These are phyloP conservation scores for Chaetoceros tenuissimus DNA, from an alignment of 108 stramenopile species.

Conservation along the genomic window DNA sequence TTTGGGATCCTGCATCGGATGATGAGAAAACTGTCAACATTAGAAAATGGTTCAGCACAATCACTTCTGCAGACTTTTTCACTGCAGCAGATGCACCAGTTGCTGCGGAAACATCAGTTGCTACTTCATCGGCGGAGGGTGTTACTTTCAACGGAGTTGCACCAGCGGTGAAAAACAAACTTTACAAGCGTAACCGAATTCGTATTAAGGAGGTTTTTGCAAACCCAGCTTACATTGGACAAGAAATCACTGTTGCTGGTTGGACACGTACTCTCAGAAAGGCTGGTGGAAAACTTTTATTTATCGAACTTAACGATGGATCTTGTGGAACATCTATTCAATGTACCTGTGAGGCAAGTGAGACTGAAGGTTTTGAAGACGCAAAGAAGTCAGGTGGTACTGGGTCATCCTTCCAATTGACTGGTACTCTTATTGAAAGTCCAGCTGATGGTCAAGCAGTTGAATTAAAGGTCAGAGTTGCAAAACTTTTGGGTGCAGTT, in stretches of 20 bases:
- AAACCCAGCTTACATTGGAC: constrained; percentile 17
- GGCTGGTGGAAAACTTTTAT: constrained; percentile 47
- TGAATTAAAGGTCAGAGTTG: constrained; percentile 49
- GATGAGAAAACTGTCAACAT: constrained; percentile 14
- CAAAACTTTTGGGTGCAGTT: constrained; percentile 43
- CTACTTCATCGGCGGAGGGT: constrained; percentile 10
- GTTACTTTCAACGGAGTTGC: constrained; percentile 18
- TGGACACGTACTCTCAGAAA: constrained; percentile 66
- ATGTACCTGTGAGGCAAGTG: constrained; percentile 36
- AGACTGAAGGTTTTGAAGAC: constrained; percentile 41
- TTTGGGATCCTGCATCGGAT: constrained; percentile 8
- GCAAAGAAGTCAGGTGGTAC: constrained; percentile 34
- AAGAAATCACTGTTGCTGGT: constrained; percentile 62
- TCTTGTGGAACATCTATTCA: constrained; percentile 41
- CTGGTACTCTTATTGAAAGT: constrained; percentile 41
- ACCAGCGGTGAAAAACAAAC: constrained; percentile 19
- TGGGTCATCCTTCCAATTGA: constrained; percentile 51
- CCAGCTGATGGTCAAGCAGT: constrained; percentile 54
- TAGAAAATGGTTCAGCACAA: not conserved
- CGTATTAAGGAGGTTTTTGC: constrained; percentile 36
- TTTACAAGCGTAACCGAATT: constrained; percentile 33
- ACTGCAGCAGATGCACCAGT: constrained; percentile 2
- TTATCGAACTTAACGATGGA: constrained; percentile 79
- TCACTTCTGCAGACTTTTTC: not conserved
- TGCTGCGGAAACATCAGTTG: not conserved